phyloP scores from a whole-genome alignment of 441 rosid species.

The Raphanus hybrid region DNA sequence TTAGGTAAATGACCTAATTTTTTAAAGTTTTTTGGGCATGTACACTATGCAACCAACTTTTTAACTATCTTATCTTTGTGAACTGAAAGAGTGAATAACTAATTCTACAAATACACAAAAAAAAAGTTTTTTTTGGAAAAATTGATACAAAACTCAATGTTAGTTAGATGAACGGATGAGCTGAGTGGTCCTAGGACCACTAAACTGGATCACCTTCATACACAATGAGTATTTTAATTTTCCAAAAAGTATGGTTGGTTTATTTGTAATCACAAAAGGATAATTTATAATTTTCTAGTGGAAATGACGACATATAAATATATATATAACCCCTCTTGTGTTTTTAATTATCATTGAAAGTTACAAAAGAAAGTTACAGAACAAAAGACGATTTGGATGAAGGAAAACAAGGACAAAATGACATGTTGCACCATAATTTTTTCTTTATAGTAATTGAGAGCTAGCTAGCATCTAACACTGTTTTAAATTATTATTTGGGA shows the following conservation, averaged over 20 bases:
- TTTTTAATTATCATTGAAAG: not conserved
- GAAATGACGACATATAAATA: not conserved
- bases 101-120: not conserved
- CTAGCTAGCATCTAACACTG: not conserved
- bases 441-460: not conserved
- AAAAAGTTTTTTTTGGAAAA: no score
- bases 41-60: not conserved
- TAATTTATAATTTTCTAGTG: slow-evolving; percentile 4
- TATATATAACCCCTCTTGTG: slow-evolving; percentile 10
- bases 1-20: not conserved
- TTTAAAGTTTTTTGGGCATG: not conserved
- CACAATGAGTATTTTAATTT: slow-evolving; percentile 12
- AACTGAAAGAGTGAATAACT: not conserved
- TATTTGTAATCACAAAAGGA: not conserved
- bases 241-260: not conserved
- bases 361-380: not conserved
- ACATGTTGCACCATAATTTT: not conserved
- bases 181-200: slow-evolving; percentile 43
- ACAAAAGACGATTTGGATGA: not conserved
- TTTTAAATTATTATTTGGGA: not conserved
- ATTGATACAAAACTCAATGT: slow-evolving; percentile 1
- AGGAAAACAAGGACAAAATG: not conserved
- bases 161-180: slow-evolving; percentile 7
- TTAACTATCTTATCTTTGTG: not conserved
- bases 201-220: slow-evolving; percentile 18